phyloP scores from a whole-genome alignment of 257 asterid species.

The Salvia miltiorrhiza region DNA sequence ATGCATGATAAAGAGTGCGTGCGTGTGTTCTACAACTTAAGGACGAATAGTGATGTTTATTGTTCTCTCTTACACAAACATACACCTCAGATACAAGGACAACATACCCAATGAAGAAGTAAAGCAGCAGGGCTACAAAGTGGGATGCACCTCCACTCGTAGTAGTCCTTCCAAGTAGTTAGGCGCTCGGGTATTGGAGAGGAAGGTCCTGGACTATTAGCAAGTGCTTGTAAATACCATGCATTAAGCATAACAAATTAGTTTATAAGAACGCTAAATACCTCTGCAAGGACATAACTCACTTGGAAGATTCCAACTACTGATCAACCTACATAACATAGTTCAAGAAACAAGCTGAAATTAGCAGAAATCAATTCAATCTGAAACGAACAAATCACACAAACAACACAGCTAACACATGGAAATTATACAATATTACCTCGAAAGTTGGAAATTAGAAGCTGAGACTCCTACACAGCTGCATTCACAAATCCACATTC shows the following conservation, averaged over 20 bases:
- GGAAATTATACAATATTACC: constrained; percentile 31
- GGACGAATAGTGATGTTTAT: neutral
- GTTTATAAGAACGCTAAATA: constrained; percentile 21
- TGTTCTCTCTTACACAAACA: neutral
- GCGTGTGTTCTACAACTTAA: neutral
- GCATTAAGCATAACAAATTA: neutral
- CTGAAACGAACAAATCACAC: neutral
- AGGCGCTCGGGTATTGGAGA: constrained; percentile 39
- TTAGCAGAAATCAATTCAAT: neutral
- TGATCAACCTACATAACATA: constrained; percentile 38
- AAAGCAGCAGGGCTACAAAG: constrained; percentile 76
- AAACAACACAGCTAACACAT: neutral
- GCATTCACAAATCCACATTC: constrained; percentile 90
- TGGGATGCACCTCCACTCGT: constrained; percentile 89
- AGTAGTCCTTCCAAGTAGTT: constrained; percentile 77
- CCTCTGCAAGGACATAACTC: constrained; percentile 80
- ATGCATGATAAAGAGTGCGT: neutral
- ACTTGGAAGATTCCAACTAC: constrained; percentile 58
- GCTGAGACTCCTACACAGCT: constrained; percentile 49
- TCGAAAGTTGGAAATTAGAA: constrained; percentile 26
- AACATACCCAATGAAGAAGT: constrained; percentile 94
- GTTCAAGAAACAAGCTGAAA: neutral
- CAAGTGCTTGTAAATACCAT: constrained; percentile 3
- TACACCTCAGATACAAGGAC: neutral
- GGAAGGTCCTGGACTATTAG: constrained; percentile 48